phyloP scores from a whole-genome alignment of 345 rosid species.

The Populus deltoides region DNA sequence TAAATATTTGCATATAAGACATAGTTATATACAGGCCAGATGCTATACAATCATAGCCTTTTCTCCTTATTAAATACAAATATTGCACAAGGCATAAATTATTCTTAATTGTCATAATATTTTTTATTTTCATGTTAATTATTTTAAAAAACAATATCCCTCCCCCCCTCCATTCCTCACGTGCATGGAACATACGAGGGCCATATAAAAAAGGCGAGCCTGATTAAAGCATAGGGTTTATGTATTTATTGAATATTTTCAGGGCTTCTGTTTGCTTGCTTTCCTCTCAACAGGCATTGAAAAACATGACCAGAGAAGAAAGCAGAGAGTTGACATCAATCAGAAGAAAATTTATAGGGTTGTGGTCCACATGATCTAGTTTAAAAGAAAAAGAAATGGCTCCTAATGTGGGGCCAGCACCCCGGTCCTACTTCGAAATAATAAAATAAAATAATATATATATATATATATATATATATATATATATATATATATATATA shows the following conservation, averaged over 20 bases:
- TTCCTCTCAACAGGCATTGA: not conserved
- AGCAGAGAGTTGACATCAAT: not conserved
- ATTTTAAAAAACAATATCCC: too few species aligned
- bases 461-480: too few species aligned
- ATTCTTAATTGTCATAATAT: too few species aligned
- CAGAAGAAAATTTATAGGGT: too few species aligned
- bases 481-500: too few species aligned
- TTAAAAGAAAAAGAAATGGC: not conserved
- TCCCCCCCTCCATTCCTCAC: not conserved
- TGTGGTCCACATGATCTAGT: not conserved
- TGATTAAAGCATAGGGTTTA: not conserved
- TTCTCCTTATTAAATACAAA: too few species aligned
- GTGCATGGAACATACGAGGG: not conserved
- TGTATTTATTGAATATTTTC: not conserved
- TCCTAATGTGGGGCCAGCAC: not conserved
- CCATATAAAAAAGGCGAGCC: not conserved
- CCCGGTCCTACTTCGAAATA: not conserved
- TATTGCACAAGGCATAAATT: too few species aligned
- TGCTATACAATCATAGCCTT: too few species aligned
- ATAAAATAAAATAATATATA: too few species aligned
- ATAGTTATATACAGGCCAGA: too few species aligned
- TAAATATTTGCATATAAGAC: too few species aligned
- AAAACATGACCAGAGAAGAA: not conserved
- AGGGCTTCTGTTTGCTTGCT: not conserved
- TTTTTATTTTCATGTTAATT: too few species aligned